Evolutionary conservation across 192 early-diverging fungal genomes (phyloP).

Genomic region (Backusella macrospora): DNA sequence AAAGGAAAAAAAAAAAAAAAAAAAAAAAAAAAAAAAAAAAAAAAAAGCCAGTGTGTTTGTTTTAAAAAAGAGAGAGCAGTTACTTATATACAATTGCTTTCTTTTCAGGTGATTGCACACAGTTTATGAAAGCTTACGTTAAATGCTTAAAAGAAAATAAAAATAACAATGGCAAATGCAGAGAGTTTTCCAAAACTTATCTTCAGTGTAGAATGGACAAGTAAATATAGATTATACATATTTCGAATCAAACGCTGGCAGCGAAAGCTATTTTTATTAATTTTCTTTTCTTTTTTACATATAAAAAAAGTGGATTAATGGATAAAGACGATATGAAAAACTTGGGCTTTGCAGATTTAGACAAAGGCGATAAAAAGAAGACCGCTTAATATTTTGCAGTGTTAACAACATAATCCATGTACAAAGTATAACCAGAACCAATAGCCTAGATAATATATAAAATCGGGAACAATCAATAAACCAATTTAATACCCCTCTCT

Average conservation of each 20-base stretch:
- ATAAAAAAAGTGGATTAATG: constrained; percentile 65
- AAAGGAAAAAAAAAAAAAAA: too few species aligned
- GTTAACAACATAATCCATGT: constrained; percentile 39
- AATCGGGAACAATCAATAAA: constrained; percentile 10
- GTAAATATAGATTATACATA: too few species aligned
- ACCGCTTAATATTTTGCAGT: constrained; percentile 16
- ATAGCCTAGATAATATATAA: constrained; percentile 18
- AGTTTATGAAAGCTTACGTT: constrained; percentile 80
- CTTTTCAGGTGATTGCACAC: constrained; percentile 73
- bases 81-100: neutral
- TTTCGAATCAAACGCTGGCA: too few species aligned
- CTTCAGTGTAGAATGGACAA: constrained; percentile 91
- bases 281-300: neutral
- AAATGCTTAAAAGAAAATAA: constrained; percentile 73
- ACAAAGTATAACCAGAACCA: constrained; percentile 37
- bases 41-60: too few species aligned
- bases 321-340: constrained; percentile 65
- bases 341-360: constrained; percentile 65
- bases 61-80: too few species aligned
- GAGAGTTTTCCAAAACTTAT: constrained; percentile 74
- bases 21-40: too few species aligned
- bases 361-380: constrained; percentile 10
- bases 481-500: neutral
- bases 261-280: constrained; percentile 14
- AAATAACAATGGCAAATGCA: constrained; percentile 73